A percentile compares a stretch with the other conserved stretches of the same genome.
These are phyloP conservation scores for Echeveria elegans DNA, from an alignment of 164 flowering plant species.

Conservation along the genomic window DNA sequence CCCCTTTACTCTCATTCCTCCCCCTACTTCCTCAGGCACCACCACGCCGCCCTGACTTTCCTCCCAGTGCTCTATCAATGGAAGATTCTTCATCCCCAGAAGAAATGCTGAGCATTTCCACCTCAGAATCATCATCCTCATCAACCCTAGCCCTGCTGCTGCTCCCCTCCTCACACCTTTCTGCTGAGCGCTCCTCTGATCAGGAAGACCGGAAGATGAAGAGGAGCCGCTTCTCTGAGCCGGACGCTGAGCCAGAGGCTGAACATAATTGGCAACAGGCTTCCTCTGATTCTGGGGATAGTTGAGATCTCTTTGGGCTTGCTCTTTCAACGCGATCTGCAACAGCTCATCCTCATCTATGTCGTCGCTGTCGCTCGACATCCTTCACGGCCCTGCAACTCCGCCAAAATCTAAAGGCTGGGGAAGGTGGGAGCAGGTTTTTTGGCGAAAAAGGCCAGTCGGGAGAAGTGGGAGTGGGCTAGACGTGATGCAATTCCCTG, in stretches of 20 bases:
- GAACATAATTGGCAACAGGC: conserved; percentile 69
- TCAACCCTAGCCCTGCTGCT: no score
- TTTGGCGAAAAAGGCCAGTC: no score
- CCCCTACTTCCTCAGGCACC: conserved; percentile 18
- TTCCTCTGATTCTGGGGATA: conserved; percentile 39
- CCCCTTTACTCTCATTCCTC: conserved; percentile 35
- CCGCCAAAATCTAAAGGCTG: no score
- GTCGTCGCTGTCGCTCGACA: conserved; percentile 78
- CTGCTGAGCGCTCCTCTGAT: conserved; percentile 5
- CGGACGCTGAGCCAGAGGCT: conserved; percentile 15
- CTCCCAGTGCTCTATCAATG: conserved; percentile 19
- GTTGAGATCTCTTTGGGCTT: conserved; percentile 55
- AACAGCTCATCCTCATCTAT: conserved; percentile 95
- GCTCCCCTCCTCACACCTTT: conserved; percentile 9
- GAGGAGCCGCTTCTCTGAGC: no score
- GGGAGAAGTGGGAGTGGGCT: no score
- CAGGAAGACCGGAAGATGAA: conserved; percentile 5
- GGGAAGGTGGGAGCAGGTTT: no score
- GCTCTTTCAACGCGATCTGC: conserved; percentile 87
- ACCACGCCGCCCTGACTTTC: conserved; percentile 10
- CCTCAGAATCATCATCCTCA: conserved; percentile 94
- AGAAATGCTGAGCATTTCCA: conserved; percentile 92
- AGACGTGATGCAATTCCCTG: no score
- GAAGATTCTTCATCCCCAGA: conserved; percentile 85
- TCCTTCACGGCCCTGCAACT: no score